A percentile compares a stretch with the other conserved stretches of the same genome.
Evolutionary conservation across 2,329 filamentous ascomycete species (phyloP).

Genomic region (Alternaria viburni): DNA sequence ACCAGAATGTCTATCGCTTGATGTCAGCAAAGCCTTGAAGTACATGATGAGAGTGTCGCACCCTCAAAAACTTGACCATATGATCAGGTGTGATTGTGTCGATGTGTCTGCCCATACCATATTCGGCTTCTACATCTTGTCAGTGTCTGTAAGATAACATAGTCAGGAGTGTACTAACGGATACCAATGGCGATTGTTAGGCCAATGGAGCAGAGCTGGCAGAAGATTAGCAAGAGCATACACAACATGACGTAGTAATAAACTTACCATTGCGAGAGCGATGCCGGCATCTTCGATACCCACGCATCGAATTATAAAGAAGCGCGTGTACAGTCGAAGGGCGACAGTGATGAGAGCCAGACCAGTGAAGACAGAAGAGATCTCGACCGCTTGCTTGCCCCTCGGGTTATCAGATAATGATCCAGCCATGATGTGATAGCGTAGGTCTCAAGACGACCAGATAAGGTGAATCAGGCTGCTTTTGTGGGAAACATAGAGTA

Average conservation of each 20-base stretch:
- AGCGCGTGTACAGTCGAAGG: conserved; percentile 39
- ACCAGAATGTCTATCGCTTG: conserved; percentile 37
- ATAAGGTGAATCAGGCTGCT: not conserved
- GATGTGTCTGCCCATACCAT: conserved; percentile 39
- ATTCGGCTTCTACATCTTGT: conserved; percentile 32
- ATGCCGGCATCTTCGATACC: conserved; percentile 41
- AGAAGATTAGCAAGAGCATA: not conserved
- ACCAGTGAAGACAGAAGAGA: conserved; percentile 36
- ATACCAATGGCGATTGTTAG: conserved; percentile 37
- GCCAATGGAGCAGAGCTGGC: conserved; percentile 30
- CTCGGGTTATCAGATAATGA: conserved; percentile 25
- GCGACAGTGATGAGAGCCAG: conserved; percentile 29
- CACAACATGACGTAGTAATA: not conserved
- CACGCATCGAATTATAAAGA: conserved; percentile 35
- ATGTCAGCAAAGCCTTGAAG: not conserved
- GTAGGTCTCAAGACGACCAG: conserved; percentile 1
- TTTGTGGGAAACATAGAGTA: conserved; percentile 6
- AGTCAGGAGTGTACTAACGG: conserved; percentile 23
- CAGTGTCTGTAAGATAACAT: conserved; percentile 1
- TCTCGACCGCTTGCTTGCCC: conserved; percentile 28
- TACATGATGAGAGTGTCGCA: conserved; percentile 5
- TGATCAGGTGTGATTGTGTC: conserved; percentile 17
- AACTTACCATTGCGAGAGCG: conserved; percentile 32
- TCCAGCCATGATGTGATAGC: conserved; percentile 7
- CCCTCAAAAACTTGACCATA: conserved; percentile 32